Base-by-base conservation (phyloP, 306 rosid species). In the Malus sieversii region DNA sequence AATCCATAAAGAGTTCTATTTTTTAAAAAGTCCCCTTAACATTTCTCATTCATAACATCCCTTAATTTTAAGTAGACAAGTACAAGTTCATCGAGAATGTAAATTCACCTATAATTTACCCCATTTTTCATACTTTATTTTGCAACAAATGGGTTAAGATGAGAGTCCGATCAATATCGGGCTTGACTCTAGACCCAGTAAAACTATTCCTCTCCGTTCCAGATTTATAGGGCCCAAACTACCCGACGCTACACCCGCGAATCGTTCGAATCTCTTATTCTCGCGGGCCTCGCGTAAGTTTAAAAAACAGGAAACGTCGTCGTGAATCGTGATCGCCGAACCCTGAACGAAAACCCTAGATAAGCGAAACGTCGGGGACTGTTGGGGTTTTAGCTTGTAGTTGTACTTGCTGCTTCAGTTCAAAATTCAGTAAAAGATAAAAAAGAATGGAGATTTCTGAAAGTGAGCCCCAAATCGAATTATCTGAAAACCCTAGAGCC, bases 401-500 rank as follows among this genome's bases (percentile, higher is more conserved):
- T 48, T 15, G 7, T 46, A 14, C 6, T 4, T 46, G 16, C 20
- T 48, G 53, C 53, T 15, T 15, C 53, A 1, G 2, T 48, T 48
- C 53, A 48, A 48, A 46, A 48, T 48, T 48, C 19, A 1, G 53
- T 15, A 4, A 4, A 48, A 48, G 53, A 4, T 48, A 27, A 23
- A 55, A 63, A 32, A 30, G 53, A 23, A 58, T 59, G 71, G 79
- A 48, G 22, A 84, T 82, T 84, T 73, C 87, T 7, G 70, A 64
- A 48, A 75, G 52, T 66, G 70, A 73, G 33, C 53, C 63, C 18
- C 74, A 52, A 58, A 58, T 57, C 72, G 75, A 73, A 33, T 35
- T 48, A 7, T 61, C 55, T 12, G 70, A 80, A 69, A 79, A 82
- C 69, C 71, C 81, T 52, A 88, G 98, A 84, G 42, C 84, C 7